Conservation (phyloP, 2,329 filamentous ascomycete genomes). For the Nigrospora sphaerica region DNA sequence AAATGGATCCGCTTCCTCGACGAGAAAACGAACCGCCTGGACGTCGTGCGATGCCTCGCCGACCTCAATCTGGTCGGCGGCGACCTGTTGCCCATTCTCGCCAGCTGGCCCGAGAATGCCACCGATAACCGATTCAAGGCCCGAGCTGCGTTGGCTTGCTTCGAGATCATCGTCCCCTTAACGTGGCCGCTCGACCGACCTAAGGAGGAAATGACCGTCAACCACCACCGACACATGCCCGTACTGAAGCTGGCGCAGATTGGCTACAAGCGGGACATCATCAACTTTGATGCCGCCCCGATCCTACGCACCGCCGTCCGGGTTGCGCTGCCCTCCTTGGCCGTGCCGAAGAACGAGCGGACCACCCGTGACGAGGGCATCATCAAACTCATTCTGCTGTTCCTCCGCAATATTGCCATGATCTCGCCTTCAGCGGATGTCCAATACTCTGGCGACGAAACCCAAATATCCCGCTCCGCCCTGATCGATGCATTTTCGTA, state of each 20-base stretch:
- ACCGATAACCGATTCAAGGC: conserved; percentile 69
- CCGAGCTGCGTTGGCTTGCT: conserved; percentile 73
- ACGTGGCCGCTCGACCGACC: conserved; percentile 90
- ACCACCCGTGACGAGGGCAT: conserved; percentile 79
- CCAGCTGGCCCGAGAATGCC: conserved; percentile 68
- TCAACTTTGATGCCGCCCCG: conserved; percentile 71
- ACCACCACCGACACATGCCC: conserved; percentile 86
- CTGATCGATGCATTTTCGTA: conserved; percentile 84
- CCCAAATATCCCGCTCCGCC: conserved; percentile 79
- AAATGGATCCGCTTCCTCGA: conserved; percentile 95
- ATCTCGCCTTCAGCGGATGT: conserved; percentile 69
- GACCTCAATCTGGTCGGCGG: conserved; percentile 89
- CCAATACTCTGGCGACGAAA: conserved; percentile 78
- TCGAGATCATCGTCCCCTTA: conserved; percentile 85
- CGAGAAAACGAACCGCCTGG: conserved; percentile 86
- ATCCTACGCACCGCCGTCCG: conserved; percentile 78
- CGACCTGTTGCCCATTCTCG: conserved; percentile 84
- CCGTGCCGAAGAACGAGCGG: conserved; percentile 67
- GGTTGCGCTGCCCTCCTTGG: conserved; percentile 80
- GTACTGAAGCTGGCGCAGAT: conserved; percentile 84
- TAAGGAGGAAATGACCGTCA: conserved; percentile 75
- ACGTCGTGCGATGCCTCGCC: conserved; percentile 86
- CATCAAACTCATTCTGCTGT: conserved; percentile 83
- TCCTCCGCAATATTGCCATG: conserved; percentile 82
- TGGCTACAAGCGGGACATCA: conserved; percentile 79